phyloP scores from a whole-genome alignment of 805 yeast genomes.

The Candida maesae region DNA sequence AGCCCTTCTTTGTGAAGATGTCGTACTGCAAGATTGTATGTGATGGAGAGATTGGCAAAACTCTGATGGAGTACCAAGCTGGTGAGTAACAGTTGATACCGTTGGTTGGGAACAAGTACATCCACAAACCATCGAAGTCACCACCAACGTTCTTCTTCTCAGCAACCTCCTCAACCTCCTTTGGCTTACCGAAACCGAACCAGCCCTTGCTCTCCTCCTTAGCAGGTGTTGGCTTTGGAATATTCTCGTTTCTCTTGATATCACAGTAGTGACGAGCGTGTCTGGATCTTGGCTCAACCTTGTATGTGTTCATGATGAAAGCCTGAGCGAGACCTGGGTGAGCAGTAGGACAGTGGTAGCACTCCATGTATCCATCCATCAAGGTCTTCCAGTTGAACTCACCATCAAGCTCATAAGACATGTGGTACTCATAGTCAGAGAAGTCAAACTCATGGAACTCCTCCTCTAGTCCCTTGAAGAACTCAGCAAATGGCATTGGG shows the following conservation, averaged over 20 bases:
- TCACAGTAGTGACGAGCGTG: slow-evolving; percentile 62
- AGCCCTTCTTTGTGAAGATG: slow-evolving; percentile 57
- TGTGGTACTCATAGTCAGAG: slow-evolving; percentile 57
- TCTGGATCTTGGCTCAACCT: slow-evolving; percentile 54
- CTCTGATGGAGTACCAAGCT: slow-evolving; percentile 62
- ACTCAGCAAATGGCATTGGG: slow-evolving; percentile 45
- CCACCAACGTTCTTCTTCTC: slow-evolving; percentile 57
- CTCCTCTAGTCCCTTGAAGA: slow-evolving; percentile 46
- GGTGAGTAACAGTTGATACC: slow-evolving; percentile 65
- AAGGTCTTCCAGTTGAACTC: slow-evolving; percentile 63
- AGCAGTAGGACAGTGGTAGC: slow-evolving; percentile 66
- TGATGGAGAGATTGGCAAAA: slow-evolving; percentile 49
- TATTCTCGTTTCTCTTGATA: slow-evolving; percentile 38
- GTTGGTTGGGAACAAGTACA: slow-evolving; percentile 55
- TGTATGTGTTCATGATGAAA: slow-evolving; percentile 61
- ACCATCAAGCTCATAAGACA: slow-evolving; percentile 62
- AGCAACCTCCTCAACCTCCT: slow-evolving; percentile 25
- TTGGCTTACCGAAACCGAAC: slow-evolving; percentile 46
- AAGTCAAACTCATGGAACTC: slow-evolving; percentile 59
- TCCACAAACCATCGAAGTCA: slow-evolving; percentile 59
- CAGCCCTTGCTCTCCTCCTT: slow-evolving; percentile 38
- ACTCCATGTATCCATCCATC: slow-evolving; percentile 67
- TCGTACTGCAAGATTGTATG: slow-evolving; percentile 59
- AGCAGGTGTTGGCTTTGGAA: slow-evolving; percentile 23
- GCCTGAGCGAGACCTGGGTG: slow-evolving; percentile 58